Conservation (phyloP, 805 yeast species). For the Wickerhamiella galacta region DNA sequence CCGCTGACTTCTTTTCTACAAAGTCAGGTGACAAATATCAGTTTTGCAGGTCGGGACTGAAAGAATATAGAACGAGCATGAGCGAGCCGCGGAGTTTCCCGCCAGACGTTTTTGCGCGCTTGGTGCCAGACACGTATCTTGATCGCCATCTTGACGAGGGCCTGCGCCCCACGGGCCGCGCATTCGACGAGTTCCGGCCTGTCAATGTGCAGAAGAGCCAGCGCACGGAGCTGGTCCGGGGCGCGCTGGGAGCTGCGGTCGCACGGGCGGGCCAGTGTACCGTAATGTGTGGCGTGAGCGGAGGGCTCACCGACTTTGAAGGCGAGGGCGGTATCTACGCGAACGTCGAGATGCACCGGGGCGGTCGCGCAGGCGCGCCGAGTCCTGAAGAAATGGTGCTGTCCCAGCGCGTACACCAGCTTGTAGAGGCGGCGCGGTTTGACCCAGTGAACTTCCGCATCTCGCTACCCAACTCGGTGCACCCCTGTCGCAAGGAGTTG, state of each 20-base stretch:
- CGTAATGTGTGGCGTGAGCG: slow-evolving; percentile 53
- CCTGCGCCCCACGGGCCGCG: slow-evolving; percentile 54
- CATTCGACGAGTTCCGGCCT: slow-evolving; percentile 54
- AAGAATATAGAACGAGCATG: no score
- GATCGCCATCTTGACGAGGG: slow-evolving; percentile 65
- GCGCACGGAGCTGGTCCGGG: slow-evolving; percentile 9
- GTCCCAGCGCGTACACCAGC: slow-evolving; percentile 48
- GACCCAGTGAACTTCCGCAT: slow-evolving; percentile 23
- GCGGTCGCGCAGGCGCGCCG: slow-evolving; percentile 56
- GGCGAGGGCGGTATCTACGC: slow-evolving; percentile 43
- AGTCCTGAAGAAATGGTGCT: slow-evolving; percentile 70
- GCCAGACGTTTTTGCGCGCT: slow-evolving; percentile 64
- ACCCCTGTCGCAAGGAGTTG: slow-evolving; percentile 26
- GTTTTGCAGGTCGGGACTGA: no score
- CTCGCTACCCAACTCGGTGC: slow-evolving; percentile 16
- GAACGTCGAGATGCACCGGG: slow-evolving; percentile 58
- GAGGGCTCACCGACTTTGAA: slow-evolving; percentile 38
- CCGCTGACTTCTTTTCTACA: no score
- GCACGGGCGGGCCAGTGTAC: slow-evolving; percentile 56
- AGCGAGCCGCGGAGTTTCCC: slow-evolving; percentile 44
- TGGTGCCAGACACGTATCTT: slow-evolving; percentile 72
- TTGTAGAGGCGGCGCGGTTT: slow-evolving; percentile 39
- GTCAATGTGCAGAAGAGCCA: slow-evolving; percentile 24
- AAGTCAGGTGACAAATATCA: no score
- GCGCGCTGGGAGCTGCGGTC: slow-evolving; percentile 49